Conservation (phyloP, 2,329 filamentous ascomycete species). For the Fusarium cicatricum region DNA sequence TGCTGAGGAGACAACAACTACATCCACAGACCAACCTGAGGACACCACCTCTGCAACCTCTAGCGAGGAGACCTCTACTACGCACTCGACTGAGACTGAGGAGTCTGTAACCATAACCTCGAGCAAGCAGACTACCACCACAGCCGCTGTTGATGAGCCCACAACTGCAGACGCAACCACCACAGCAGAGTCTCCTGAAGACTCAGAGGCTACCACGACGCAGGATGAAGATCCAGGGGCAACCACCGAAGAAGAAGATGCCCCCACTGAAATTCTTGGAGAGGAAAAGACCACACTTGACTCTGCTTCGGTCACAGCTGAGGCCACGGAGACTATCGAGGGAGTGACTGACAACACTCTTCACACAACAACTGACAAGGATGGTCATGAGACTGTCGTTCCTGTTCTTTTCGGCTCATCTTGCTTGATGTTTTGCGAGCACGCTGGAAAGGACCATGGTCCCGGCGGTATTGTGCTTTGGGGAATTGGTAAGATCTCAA, state of each 20-base stretch:
- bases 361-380: neutral
- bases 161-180: neutral
- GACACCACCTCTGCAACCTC: neutral
- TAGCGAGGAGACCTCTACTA: neutral
- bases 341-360: neutral
- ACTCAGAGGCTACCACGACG: neutral
- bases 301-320: neutral
- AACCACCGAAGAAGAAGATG: neutral
- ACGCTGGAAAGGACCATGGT: neutral
- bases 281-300: neutral
- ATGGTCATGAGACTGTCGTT: neutral
- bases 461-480: neutral
- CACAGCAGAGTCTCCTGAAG: neutral
- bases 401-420: neutral
- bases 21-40: neutral
- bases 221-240: no score
- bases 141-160: no score
- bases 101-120: neutral
- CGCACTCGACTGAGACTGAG: neutral
- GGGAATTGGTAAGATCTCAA: neutral
- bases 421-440: neutral
- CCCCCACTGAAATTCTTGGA: neutral
- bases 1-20: neutral
- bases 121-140: neutral
- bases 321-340: neutral